These are phyloP conservation scores for Cicer arietinum DNA, from an alignment of 306 rosid species.

Conservation along the genomic window DNA sequence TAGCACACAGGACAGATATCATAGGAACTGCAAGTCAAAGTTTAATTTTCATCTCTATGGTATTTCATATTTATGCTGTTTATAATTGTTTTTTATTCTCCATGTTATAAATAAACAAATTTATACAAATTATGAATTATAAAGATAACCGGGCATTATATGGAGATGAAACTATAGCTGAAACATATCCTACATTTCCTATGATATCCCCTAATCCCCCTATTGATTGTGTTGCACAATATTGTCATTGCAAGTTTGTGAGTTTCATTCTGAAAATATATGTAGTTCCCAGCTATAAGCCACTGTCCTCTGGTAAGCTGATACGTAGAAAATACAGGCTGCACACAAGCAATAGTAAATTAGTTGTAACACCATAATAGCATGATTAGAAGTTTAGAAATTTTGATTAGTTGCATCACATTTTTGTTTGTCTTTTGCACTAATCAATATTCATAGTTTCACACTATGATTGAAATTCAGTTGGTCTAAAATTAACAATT, in stretches of 20 bases:
- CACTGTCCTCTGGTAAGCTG: conserved; percentile 75
- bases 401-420: not conserved
- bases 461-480: no score
- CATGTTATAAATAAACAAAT: not conserved
- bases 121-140: not conserved
- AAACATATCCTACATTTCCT: not conserved
- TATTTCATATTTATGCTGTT: no score
- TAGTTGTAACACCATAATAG: not conserved
- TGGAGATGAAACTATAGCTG: not conserved
- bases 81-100: not conserved
- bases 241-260: not conserved
- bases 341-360: conserved; percentile 47
- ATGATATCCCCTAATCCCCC: not conserved
- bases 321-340: conserved; percentile 83
- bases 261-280: not conserved
- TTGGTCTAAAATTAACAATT: not conserved
- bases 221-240: not conserved
- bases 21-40: no score
- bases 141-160: not conserved
- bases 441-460: not conserved
- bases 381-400: not conserved
- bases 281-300: conserved; percentile 50
- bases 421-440: not conserved
- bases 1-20: no score
- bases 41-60: no score